phyloP scores from a whole-genome alignment of 129 eudicot genomes.

The Mikania micrantha region DNA sequence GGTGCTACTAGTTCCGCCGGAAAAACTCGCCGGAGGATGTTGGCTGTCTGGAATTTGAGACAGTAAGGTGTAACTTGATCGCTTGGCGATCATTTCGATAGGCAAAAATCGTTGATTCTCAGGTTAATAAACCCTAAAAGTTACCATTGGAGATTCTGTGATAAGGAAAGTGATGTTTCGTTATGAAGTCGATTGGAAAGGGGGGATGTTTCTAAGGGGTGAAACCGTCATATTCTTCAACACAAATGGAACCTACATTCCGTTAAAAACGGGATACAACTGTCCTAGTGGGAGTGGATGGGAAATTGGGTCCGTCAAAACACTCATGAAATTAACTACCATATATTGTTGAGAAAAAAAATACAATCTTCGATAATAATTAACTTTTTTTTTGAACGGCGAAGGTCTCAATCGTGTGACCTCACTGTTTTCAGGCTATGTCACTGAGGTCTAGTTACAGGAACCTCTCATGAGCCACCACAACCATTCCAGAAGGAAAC shows the following conservation, averaged over 20 bases:
- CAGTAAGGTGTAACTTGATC: slow-evolving; percentile 57
- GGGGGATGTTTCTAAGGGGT: slow-evolving; percentile 25
- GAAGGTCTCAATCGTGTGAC: too few species aligned
- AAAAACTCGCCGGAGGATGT: slow-evolving; percentile 18
- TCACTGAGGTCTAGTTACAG: too few species aligned
- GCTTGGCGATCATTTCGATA: slow-evolving; percentile 51
- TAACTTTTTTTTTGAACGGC: too few species aligned
- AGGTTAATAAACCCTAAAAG: slow-evolving; percentile 1
- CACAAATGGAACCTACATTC: too few species aligned
- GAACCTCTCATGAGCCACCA: too few species aligned
- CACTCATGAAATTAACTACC: too few species aligned
- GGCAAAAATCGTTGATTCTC: neutral
- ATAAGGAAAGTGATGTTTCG: neutral
- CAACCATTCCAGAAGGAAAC: too few species aligned
- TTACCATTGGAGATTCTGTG: slow-evolving; percentile 13
- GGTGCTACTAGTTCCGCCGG: slow-evolving; percentile 23
- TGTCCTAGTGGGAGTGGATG: neutral
- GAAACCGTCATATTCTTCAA: neutral
- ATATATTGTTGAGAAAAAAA: too few species aligned
- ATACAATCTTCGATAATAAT: too few species aligned
- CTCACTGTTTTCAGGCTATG: too few species aligned
- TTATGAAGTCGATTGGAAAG: slow-evolving; percentile 8
- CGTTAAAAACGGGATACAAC: neutral
- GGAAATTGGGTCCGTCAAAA: neutral
- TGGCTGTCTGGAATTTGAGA: slow-evolving; percentile 43